These are phyloP conservation scores for Puccinia polysora DNA, from an alignment of 1,284 basidiomycete genomes.

Conservation along the genomic window DNA sequence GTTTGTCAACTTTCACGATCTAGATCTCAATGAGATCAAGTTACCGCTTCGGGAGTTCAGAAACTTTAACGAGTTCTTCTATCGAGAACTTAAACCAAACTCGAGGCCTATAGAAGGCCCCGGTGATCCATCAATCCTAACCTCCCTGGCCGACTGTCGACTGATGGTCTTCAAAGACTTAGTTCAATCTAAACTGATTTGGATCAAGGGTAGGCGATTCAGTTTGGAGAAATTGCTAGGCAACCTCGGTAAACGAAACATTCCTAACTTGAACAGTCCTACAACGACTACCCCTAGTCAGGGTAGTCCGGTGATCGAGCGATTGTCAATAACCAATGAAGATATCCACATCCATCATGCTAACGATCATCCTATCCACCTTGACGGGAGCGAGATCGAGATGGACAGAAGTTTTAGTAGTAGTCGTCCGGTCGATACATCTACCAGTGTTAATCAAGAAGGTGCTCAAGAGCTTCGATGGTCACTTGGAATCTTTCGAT, in stretches of 20 bases:
- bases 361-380: too few relatives aligned
- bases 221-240: constrained; percentile 74
- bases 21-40: constrained; percentile 74
- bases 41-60: constrained; percentile 80
- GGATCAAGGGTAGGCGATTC: constrained; percentile 98
- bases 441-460: background rate
- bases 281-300: constrained; percentile 55
- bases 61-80: constrained; percentile 69
- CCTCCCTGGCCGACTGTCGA: constrained; percentile 86
- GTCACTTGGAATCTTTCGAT: constrained; percentile 46
- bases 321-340: constrained; percentile 45
- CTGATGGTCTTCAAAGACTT: constrained; percentile 88
- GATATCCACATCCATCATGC: constrained; percentile 50
- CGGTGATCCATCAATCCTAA: constrained; percentile 69
- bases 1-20: constrained; percentile 85
- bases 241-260: constrained; percentile 69
- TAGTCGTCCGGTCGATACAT: background rate
- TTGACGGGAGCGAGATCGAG: background rate
- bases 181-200: constrained; percentile 74
- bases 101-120: constrained; percentile 73
- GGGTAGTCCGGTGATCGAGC: constrained; percentile 46
- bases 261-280: background rate
- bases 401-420: background rate
- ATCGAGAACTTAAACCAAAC: constrained; percentile 77
- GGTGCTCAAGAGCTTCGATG: constrained; percentile 1